These are phyloP conservation scores for Pelargonium nanum DNA, from an alignment of 345 rosid species.

Conservation along the genomic window DNA sequence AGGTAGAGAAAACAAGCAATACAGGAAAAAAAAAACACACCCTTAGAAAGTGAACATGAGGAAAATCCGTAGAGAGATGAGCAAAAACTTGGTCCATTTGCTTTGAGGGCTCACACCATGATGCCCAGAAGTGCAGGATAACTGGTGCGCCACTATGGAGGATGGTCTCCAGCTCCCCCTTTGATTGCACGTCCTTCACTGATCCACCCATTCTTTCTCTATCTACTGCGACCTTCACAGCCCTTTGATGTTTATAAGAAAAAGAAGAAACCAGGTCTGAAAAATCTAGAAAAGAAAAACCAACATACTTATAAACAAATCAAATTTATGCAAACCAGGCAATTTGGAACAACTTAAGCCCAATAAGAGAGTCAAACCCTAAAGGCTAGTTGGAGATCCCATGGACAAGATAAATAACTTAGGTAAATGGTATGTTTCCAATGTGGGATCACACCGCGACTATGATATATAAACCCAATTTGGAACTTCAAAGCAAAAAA, in stretches of 20 bases:
- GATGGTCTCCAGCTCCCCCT: constrained; percentile 62
- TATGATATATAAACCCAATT: too few relatives aligned
- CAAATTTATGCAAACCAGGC: neutral
- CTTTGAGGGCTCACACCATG: constrained; percentile 99
- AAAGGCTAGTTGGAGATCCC: too few relatives aligned
- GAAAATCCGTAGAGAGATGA: constrained; percentile 87
- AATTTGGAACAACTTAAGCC: too few relatives aligned
- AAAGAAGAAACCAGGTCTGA: neutral
- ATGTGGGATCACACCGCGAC: too few relatives aligned
- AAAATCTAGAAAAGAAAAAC: neutral
- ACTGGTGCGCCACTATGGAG: constrained; percentile 41
- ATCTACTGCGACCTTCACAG: neutral
- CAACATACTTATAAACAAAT: neutral
- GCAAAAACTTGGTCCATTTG: constrained; percentile 97
- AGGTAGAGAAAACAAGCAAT: neutral
- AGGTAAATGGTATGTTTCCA: too few relatives aligned
- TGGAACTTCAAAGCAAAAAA: too few relatives aligned
- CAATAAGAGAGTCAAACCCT: too few relatives aligned
- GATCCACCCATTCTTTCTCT: constrained; percentile 43
- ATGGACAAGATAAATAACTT: too few relatives aligned
- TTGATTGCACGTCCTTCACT: constrained; percentile 78
- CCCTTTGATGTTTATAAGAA: neutral
- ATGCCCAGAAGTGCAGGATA: constrained; percentile 87
- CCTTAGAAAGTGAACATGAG: constrained; percentile 65
- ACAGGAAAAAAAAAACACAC: constrained; percentile 21